phyloP scores from a whole-genome alignment of 495 filamentous ascomycete species.

The Podospora anserina region DNA sequence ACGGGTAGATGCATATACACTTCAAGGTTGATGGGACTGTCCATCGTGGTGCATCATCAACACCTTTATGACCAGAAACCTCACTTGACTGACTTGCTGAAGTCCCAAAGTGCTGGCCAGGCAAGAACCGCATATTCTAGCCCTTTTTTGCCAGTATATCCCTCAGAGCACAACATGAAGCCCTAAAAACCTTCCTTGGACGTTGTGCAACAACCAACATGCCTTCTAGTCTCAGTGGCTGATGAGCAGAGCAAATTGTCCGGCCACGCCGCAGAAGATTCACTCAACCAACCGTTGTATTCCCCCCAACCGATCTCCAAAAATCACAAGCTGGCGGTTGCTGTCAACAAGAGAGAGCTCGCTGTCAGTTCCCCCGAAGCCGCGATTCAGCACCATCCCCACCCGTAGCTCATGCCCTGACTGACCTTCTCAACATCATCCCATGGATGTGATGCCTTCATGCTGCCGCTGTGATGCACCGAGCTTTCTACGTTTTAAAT shows the following conservation, averaged over 20 bases:
- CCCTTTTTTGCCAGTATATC: constrained; percentile 2
- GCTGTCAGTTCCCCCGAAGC: no score
- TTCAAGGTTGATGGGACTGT: background rate
- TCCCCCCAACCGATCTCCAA: no score
- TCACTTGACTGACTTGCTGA: background rate
- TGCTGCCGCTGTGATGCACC: background rate
- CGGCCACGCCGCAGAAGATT: constrained; percentile 2
- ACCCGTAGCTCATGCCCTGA: background rate
- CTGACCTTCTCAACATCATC: background rate
- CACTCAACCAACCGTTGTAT: background rate
- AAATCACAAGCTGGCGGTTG: no score
- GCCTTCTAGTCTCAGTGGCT: no score
- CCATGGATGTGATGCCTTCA: background rate
- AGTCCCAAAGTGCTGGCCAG: background rate
- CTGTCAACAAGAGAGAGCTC: no score
- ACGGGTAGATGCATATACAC: background rate
- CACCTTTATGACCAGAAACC: background rate
- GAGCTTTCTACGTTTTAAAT: background rate
- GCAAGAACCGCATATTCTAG: background rate
- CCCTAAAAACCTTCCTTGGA: background rate
- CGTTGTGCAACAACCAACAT: no score
- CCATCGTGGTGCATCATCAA: background rate
- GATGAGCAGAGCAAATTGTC: background rate
- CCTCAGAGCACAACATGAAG: constrained; percentile 8
- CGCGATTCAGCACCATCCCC: background rate